phyloP scores from a whole-genome alignment of 106 monocot genomes.

The Hemerocallis citrina region DNA sequence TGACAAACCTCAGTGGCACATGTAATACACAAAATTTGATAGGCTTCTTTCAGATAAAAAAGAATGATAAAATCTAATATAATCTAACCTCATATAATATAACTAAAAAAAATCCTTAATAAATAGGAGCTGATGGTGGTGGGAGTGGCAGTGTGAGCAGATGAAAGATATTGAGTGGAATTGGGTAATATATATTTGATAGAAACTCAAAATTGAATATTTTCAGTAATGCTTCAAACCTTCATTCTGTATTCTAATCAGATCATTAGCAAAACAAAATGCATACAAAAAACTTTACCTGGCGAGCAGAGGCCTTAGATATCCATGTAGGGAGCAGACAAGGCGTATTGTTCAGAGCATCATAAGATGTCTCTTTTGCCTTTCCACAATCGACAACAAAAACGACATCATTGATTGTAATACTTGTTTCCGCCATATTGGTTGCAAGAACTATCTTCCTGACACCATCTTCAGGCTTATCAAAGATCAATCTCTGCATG shows the following conservation, averaged over 20 bases:
- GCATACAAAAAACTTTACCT: constrained; percentile 33
- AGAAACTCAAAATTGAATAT: too few species aligned
- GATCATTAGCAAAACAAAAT: too few species aligned
- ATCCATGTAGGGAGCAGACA: constrained; percentile 99
- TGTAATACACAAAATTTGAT: neutral
- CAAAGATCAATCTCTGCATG: constrained; percentile 94
- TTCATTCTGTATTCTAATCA: too few species aligned
- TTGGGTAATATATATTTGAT: too few species aligned
- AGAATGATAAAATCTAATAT: too few species aligned
- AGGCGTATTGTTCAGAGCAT: constrained; percentile 98
- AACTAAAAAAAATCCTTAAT: neutral
- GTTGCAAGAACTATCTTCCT: constrained; percentile 98
- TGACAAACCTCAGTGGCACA: neutral
- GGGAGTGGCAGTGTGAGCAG: too few species aligned
- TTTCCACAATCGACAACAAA: constrained; percentile 99
- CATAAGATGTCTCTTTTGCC: constrained; percentile 99
- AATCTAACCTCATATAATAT: too few species aligned
- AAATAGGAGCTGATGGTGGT: too few species aligned
- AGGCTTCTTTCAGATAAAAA: too few species aligned
- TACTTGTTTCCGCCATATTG: constrained; percentile 98
- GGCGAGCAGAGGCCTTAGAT: constrained; percentile 97
- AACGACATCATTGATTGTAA: constrained; percentile 98
- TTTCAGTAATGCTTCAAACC: too few species aligned
- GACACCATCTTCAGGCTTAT: constrained; percentile 70
- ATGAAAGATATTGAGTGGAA: too few species aligned